Conservation (phyloP, 345 rosid genomes). For the Populus euphratica region DNA sequence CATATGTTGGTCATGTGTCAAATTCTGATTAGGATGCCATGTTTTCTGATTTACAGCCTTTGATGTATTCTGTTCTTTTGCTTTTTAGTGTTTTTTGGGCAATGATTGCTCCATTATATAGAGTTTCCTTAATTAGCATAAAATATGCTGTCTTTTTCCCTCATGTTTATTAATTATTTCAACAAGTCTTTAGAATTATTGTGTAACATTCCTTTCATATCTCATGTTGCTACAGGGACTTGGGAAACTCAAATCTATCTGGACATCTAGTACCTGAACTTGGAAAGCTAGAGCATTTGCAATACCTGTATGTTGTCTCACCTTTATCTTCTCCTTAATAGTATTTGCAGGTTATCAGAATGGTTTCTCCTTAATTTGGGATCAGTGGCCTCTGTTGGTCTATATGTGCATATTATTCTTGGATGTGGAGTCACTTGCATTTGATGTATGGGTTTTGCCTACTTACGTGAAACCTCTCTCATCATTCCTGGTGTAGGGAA, state of each 20-base stretch:
- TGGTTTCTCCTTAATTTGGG: not conserved
- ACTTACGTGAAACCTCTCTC: constrained; percentile 2
- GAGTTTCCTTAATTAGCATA: not conserved
- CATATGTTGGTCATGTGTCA: not conserved
- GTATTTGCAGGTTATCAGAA: not conserved
- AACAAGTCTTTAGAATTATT: not conserved
- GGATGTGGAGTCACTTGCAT: not conserved
- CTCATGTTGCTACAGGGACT: constrained; percentile 55
- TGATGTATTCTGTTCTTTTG: not conserved
- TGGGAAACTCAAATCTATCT: constrained; percentile 83
- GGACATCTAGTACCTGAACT: constrained; percentile 88
- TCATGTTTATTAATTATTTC: not conserved
- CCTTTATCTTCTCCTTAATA: not conserved
- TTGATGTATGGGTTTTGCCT: not conserved
- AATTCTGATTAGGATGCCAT: not conserved
- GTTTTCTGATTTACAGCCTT: not conserved
- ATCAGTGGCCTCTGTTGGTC: not conserved
- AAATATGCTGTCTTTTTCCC: not conserved
- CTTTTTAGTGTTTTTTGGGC: not conserved
- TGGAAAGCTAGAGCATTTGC: constrained; percentile 83
- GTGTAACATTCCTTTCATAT: not conserved
- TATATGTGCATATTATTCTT: not conserved
- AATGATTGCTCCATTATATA: not conserved
- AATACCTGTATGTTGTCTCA: constrained; percentile 61
- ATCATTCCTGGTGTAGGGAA: constrained; percentile 48